Evolutionary conservation across 2,329 filamentous ascomycete genomes (phyloP), one percentile per base, ranked within the genome.

Genomic region (Pseudodiploospora longispora): DNA sequence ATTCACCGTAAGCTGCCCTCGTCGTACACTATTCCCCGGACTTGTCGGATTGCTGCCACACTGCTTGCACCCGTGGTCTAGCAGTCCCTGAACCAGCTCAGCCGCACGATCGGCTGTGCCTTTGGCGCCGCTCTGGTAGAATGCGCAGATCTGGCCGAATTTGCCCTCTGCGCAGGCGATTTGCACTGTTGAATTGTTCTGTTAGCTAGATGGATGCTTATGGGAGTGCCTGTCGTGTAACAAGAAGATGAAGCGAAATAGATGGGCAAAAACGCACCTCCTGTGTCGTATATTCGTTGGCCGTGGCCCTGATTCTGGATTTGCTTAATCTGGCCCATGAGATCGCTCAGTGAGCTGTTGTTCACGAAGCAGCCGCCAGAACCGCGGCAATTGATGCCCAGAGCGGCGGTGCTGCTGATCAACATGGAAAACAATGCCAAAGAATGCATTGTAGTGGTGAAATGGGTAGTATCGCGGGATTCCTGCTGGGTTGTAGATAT

Each of bases 1-100:
- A 27, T 52, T 51, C 30, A 52, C 49, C 6, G 50, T 52, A 10
- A 51, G 32, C 40, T 51, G 32, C 10, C 50, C 49, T 40, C 44
- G 49, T 29, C 38, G 43, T 2, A 51, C 50, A 44, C 49, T 42
- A 30, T 52, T 50, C 1, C 49, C 50, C 1, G 48, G 46, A 27
- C 48, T 32, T 6, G 48, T 50, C n/a, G 50, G 50, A 33, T 43
- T 48, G 30, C 41, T 46, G 27, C 48, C 50, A 41, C 50, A 51
- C 36, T 51, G 49, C 5, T 7, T 37, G 33, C 49, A 52, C 9
- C 42, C 43, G 40, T 49, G 49, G 36, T 52, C 43, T 4, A 51
- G 12, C 30, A 51, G 41, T 7, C 39, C 40, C 19, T 49, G 48
- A 6, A 51, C 38, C 7, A 44, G 44, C 30, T 38, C n/a, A 33